Conservation (phyloP, 1,139 yeast species). For the Scheffersomyces illinoinensis region DNA sequence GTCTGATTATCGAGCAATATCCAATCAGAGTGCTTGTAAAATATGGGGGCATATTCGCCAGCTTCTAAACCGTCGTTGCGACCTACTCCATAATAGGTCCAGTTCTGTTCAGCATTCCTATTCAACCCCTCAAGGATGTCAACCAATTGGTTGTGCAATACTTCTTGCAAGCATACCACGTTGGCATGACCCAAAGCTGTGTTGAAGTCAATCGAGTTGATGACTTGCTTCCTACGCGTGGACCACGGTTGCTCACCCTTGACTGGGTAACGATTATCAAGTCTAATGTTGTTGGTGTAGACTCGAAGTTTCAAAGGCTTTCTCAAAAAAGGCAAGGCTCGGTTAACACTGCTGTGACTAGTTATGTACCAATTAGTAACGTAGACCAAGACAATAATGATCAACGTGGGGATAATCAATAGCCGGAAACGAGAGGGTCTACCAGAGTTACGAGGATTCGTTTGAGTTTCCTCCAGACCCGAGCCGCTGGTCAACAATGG, state of each 20-base stretch:
- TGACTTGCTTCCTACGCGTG: slow-evolving; percentile 36
- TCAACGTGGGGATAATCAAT: neutral
- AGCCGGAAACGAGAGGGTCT: neutral
- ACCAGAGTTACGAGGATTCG: neutral
- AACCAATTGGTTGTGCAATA: slow-evolving; percentile 48
- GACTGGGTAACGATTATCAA: slow-evolving; percentile 35
- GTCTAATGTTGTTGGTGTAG: slow-evolving; percentile 57
- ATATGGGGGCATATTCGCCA: slow-evolving; percentile 50
- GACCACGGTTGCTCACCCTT: slow-evolving; percentile 47
- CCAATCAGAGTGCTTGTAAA: slow-evolving; percentile 40
- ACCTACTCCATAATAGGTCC: slow-evolving; percentile 50
- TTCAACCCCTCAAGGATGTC: slow-evolving; percentile 41
- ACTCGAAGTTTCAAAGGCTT: slow-evolving; percentile 30
- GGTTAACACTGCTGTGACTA: neutral
- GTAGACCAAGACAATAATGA: neutral
- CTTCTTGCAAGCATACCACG: slow-evolving; percentile 57
- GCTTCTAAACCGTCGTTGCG: slow-evolving; percentile 42
- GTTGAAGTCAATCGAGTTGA: slow-evolving; percentile 35
- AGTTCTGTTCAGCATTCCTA: slow-evolving; percentile 18
- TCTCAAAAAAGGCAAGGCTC: neutral
- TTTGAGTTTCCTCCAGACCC: neutral
- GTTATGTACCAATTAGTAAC: neutral
- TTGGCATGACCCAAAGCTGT: slow-evolving; percentile 33
- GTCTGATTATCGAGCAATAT: slow-evolving; percentile 31
- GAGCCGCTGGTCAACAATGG: neutral